These are phyloP conservation scores for Boletus sensibilis DNA, from an alignment of 768 basidiomycete species.

Conservation along the genomic window DNA sequence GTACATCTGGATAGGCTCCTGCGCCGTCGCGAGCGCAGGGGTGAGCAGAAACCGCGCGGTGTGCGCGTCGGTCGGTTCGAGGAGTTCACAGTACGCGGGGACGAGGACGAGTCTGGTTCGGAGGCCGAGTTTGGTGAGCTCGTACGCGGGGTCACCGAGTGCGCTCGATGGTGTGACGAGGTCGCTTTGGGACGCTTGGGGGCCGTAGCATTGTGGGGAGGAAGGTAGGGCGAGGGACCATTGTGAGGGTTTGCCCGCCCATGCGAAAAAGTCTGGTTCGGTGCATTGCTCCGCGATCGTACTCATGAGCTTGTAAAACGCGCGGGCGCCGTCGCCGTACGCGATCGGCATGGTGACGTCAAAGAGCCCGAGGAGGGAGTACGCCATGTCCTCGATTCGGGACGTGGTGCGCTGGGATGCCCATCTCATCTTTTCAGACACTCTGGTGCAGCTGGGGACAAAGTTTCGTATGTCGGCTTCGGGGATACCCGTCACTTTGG, in stretches of 20 bases:
- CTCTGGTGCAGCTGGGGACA: slow-evolving; percentile 15
- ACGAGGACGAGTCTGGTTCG: slow-evolving; percentile 18
- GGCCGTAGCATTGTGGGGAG: slow-evolving; percentile 20
- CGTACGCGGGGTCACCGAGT: slow-evolving; percentile 23
- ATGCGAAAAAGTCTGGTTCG: slow-evolving; percentile 24
- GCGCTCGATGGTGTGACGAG: slow-evolving; percentile 4
- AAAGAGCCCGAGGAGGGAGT: slow-evolving; percentile 26
- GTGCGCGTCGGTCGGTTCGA: slow-evolving; percentile 16
- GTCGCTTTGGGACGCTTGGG: slow-evolving; percentile 12
- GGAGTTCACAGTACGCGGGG: slow-evolving; percentile 21
- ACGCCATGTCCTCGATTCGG: slow-evolving; percentile 25
- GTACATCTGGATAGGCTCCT: slow-evolving; percentile 23
- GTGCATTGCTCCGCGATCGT: slow-evolving; percentile 18
- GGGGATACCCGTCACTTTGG: slow-evolving; percentile 21
- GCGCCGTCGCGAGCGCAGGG: slow-evolving; percentile 12
- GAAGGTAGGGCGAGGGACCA: slow-evolving; percentile 27
- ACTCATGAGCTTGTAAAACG: slow-evolving; percentile 22
- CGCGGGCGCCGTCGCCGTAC: slow-evolving; percentile 24
- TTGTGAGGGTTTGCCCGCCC: slow-evolving; percentile 22
- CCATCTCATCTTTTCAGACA: slow-evolving; percentile 28
- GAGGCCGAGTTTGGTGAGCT: slow-evolving; percentile 26
- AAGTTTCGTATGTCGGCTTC: slow-evolving; percentile 24
- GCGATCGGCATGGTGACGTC: slow-evolving; percentile 23
- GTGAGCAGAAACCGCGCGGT: slow-evolving; percentile 20
- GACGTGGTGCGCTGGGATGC: slow-evolving; percentile 22